phyloP scores from a whole-genome alignment of 1,284 basidiomycete species.

The Athelia sp. region DNA sequence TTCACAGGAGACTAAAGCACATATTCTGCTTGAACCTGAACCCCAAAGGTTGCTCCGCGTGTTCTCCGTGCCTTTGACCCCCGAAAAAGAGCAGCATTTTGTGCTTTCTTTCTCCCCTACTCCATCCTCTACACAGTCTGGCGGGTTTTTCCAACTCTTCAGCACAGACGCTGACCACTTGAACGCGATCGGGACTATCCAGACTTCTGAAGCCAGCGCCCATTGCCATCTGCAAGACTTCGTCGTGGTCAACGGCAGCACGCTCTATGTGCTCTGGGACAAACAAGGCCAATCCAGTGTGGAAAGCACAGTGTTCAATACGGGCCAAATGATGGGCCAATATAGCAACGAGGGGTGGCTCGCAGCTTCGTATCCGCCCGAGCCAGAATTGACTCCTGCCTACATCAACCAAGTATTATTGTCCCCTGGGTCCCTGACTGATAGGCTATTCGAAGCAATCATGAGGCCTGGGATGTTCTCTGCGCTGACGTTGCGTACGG shows the following conservation, averaged over 20 bases:
- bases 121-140: slow-evolving; percentile 51
- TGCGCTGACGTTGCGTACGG: slow-evolving; percentile 69
- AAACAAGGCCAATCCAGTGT: slow-evolving; percentile 70
- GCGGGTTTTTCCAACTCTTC: slow-evolving; percentile 67
- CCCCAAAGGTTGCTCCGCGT: slow-evolving; percentile 58
- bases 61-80: slow-evolving; percentile 33
- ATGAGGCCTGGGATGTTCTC: slow-evolving; percentile 88
- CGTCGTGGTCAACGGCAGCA: slow-evolving; percentile 39
- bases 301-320: slow-evolving; percentile 45
- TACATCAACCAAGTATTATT: slow-evolving; percentile 82
- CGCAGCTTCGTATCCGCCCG: slow-evolving; percentile 49
- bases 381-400: slow-evolving; percentile 77
- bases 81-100: slow-evolving; percentile 41
- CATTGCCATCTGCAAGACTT: slow-evolving; percentile 77
- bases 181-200: slow-evolving; percentile 47
- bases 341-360: slow-evolving; percentile 42
- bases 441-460: slow-evolving; percentile 77
- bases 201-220: slow-evolving; percentile 52
- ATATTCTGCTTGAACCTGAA: slow-evolving; percentile 48
- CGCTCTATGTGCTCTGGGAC: slow-evolving; percentile 70
- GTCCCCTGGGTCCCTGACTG: slow-evolving; percentile 65
- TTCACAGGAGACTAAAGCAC: slow-evolving; percentile 30
- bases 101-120: slow-evolving; percentile 67
- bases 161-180: slow-evolving; percentile 50
- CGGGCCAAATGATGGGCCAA: slow-evolving; percentile 27